Conservation (phyloP, 2,329 filamentous ascomycete genomes). For the Basipetospora chlamydospora region DNA sequence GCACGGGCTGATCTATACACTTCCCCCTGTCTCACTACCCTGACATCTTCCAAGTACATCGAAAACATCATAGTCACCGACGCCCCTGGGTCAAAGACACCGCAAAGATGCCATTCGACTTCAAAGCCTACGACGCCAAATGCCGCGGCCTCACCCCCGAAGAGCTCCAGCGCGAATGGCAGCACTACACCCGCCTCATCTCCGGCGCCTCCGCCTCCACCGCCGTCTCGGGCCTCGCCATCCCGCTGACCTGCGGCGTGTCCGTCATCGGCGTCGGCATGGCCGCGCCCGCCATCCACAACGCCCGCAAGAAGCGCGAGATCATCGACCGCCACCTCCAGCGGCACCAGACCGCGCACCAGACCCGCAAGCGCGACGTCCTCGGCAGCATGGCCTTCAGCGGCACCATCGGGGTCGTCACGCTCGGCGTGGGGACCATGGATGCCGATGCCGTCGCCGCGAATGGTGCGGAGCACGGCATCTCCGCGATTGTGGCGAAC, state of each 20-base stretch:
- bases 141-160: slow-evolving; percentile 20
- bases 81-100: too few relatives aligned
- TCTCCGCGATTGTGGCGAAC: slow-evolving; percentile 14
- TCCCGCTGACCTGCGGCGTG: slow-evolving; percentile 23
- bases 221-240: slow-evolving; percentile 22
- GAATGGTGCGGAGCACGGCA: slow-evolving; percentile 20
- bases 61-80: too few relatives aligned
- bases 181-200: slow-evolving; percentile 26
- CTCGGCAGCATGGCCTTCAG: slow-evolving; percentile 23
- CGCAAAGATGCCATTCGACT: slow-evolving; percentile 26
- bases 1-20: too few relatives aligned
- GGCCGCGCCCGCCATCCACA: slow-evolving; percentile 23
- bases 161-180: slow-evolving; percentile 25
- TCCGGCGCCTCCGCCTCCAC: slow-evolving; percentile 24
- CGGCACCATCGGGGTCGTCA: slow-evolving; percentile 20
- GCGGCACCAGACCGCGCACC: slow-evolving; percentile 17
- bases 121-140: slow-evolving; percentile 23
- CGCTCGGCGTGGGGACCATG: slow-evolving; percentile 19
- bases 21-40: too few relatives aligned
- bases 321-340: slow-evolving; percentile 25
- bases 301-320: slow-evolving; percentile 25
- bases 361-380: slow-evolving; percentile 25
- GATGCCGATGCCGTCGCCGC: slow-evolving; percentile 21
- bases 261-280: slow-evolving; percentile 23
- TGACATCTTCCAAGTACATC: too few relatives aligned